phyloP scores from a whole-genome alignment of 257 asterid genomes.

The Scutellaria barbata region DNA sequence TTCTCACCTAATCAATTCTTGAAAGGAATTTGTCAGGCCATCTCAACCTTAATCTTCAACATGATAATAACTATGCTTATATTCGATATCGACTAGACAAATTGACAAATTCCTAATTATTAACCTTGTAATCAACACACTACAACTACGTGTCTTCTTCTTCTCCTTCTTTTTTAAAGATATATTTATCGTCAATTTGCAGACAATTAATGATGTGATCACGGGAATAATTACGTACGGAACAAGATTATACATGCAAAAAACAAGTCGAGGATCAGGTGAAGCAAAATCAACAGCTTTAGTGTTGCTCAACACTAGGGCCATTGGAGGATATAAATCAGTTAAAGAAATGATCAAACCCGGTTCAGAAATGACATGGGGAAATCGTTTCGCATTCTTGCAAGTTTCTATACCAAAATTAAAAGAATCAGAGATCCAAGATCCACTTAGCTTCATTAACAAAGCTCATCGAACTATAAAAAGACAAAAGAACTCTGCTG shows the following conservation, averaged over 20 bases:
- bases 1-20: no score
- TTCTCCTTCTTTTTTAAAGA: no score
- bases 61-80: not conserved
- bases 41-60: not conserved
- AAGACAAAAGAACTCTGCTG: constrained; percentile 59
- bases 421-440: not conserved
- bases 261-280: constrained; percentile 30
- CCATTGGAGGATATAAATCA: constrained; percentile 61
- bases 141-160: not conserved
- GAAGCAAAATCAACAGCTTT: constrained; percentile 49
- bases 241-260: constrained; percentile 67
- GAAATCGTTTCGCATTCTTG: constrained; percentile 65
- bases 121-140: no score
- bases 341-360: constrained; percentile 69
- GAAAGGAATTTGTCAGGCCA: no score
- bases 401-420: constrained; percentile 57
- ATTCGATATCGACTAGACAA: no score
- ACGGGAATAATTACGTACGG: constrained; percentile 59
- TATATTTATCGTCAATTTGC: not conserved
- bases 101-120: no score
- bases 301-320: constrained; percentile 68
- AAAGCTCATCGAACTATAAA: constrained; percentile 52
- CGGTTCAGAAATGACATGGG: constrained; percentile 63
- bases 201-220: constrained; percentile 74
- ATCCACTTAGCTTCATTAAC: constrained; percentile 54